Base-by-base conservation (phyloP, 768 basidiomycete genomes). In the Kwoniella botswanensis region DNA sequence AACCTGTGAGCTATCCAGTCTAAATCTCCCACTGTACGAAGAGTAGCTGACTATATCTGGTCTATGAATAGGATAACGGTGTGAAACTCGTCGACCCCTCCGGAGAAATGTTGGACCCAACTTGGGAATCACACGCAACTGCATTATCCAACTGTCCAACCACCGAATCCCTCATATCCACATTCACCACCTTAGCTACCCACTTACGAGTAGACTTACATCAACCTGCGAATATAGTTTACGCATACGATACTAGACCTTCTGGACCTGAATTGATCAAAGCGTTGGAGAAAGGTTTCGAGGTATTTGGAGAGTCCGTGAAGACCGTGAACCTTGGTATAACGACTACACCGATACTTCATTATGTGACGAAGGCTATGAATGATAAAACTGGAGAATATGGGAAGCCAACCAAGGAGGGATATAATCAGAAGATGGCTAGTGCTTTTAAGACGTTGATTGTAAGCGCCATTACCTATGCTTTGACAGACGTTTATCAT, bases 21-120 rank as follows among this genome's bases (percentile, higher is more conserved):
- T 26, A 15, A 1, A 52, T 17, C 15, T 60, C 10, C 59, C 21
- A 18, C 7, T 41, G 18, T 26, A 10, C 43, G 17, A 29, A 29
- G 26, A 0, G 62, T 18, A 10, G 42, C 35, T 52, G 24, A 42
- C 24, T 2, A 29, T 44, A 5, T 6, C 7, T 35, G 43, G 0
- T 3, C 53, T 42, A 46, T 61, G 46, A 11, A 57, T 79, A 97
- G 94, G 97, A 99, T 83, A 99, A 99, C 82, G 97, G 97, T 35
- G 97, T 98, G 73, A 99, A 99, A 85, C 88, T 99, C 50, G 94
- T 99, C 50, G 97, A 99, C 85, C 93, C 97, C 22, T 90, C 89
- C 15, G 97, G 97, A 22, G 96, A 99, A 84, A 99, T 99, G 97
- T 88, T 99, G 11, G 92, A 97, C 81, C 86, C 91, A 2, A 87